These are phyloP conservation scores for Carex kokanica DNA, from an alignment of 176 grass and related monocot genomes.

Conservation along the genomic window DNA sequence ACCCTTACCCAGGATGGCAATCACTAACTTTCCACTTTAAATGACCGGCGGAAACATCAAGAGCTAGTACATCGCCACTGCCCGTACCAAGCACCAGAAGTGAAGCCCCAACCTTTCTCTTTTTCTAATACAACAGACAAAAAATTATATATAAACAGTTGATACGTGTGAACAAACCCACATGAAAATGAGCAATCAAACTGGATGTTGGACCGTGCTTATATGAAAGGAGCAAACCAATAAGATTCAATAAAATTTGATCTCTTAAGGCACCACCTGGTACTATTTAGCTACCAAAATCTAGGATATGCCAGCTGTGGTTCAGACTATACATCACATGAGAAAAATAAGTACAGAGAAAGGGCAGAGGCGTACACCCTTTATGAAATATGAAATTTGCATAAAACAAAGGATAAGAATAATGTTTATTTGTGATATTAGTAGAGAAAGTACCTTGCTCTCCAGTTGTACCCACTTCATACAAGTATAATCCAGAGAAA, in stretches of 20 bases:
- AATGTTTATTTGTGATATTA: not conserved
- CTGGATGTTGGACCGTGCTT: not conserved
- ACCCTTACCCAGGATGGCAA: conserved; percentile 23
- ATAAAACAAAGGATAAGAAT: not conserved
- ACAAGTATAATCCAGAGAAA: conserved; percentile 97
- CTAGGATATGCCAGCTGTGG: not conserved
- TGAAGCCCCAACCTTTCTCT: conserved; percentile 16
- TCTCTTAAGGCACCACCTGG: not conserved
- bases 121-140: not conserved
- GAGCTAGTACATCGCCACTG: conserved; percentile 22
- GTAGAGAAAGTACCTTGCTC: conserved; percentile 47
- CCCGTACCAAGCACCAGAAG: conserved; percentile 28
- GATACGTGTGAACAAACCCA: not conserved
- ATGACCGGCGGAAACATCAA: conserved; percentile 17
- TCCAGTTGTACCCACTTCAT: conserved; percentile 91
- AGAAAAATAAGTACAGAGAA: not conserved
- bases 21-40: conserved; percentile 29
- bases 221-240: not conserved
- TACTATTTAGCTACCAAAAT: not conserved
- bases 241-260: not conserved
- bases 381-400: not conserved
- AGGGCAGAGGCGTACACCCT: not conserved
- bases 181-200: not conserved
- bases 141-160: not conserved
- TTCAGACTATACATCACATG: not conserved